Evolutionary conservation across 768 basidiomycete genomes (phyloP), one percentile per base, ranked within the genome.

Genomic region (Peribolospora baueri): DNA sequence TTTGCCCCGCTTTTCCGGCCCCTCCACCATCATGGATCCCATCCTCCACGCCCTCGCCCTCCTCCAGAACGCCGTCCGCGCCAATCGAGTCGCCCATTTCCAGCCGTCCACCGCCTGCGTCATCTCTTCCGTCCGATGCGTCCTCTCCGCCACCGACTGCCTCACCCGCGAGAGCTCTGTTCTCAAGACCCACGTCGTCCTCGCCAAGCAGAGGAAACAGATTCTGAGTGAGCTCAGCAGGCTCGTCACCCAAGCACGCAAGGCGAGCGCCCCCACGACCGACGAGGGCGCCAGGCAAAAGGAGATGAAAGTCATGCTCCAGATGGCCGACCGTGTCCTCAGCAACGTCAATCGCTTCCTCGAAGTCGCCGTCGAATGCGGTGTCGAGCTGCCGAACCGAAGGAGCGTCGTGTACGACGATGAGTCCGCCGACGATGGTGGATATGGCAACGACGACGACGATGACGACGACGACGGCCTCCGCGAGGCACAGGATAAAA

Each of bases 61-160:
- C 47, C 73, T 98, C 36, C 82, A 90, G 63, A 81, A 75, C 55
- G 84, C 88, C 5, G 86, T 87, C 14, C 73, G 77, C 47, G 72
- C 77, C n/a, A 79, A 79, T 61, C 78, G 84, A 49, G 69, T 76
- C 38, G 69, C 79, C 3, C 91, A 97, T 68, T 90, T 86, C 62
- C 85, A 88, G 63, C 88, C 91, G 5, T 82, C 87, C 3, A 85
- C 90, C 0, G 90, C 88, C 10, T 88, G 63, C 67, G 82, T 97
- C 57, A 88, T 98, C 61, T 87, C 86, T 9, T 85, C 84, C 54
- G 86, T 97, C 50, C 81, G 90, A 41, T 77, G 80, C 39, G 81
- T 91, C 13, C 74, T 98, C 48, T 76, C 79, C 39, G 76, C 81
- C 8, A 79, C 85, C 11, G 82, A 82, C 56, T 90, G 85, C 54